Percentiles rank a stretch among this genome's conserved stretches.
These are phyloP conservation scores for Pseudogymnoascus sp. DNA, from an alignment of 2,329 filamentous ascomycete species.

Conservation along the genomic window DNA sequence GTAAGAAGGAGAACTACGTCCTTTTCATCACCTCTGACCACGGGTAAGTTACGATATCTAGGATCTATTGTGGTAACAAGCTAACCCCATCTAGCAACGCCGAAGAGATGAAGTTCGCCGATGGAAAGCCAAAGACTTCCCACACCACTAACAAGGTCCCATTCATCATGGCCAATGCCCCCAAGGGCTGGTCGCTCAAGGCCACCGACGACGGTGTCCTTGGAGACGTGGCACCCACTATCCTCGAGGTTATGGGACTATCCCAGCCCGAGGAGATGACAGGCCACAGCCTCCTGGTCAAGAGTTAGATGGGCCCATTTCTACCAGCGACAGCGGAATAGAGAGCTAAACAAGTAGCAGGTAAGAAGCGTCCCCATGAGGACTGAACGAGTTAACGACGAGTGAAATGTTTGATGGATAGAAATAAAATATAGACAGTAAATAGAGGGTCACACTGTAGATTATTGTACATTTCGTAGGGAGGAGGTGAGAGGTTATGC, in stretches of 20 bases:
- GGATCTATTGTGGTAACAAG: constrained; percentile 19
- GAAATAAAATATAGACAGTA: neutral
- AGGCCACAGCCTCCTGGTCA: constrained; percentile 72
- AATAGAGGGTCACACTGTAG: neutral
- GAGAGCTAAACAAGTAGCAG: constrained; percentile 17
- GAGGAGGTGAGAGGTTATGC: too few species aligned
- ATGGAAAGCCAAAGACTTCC: constrained; percentile 94
- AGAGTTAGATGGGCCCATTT: constrained; percentile 36
- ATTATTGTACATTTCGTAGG: neutral
- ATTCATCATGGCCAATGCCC: constrained; percentile 96
- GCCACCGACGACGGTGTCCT: constrained; percentile 74
- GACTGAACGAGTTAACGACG: constrained; percentile 16
- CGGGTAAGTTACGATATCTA: constrained; percentile 45
- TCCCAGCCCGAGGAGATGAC: constrained; percentile 89
- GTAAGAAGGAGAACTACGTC: constrained; percentile 86
- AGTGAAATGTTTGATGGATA: neutral
- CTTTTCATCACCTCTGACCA: constrained; percentile 96
- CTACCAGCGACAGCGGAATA: neutral
- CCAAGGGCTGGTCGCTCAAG: constrained; percentile 77
- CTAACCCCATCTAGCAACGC: constrained; percentile 53
- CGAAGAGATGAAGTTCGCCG: constrained; percentile 96
- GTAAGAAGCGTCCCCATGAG: constrained; percentile 27
- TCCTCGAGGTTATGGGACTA: constrained; percentile 84
- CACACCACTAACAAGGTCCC: constrained; percentile 98
- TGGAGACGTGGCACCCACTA: constrained; percentile 91